Base-by-base conservation (phyloP, 139 green algal species). In the Micractinium sp. region DNA sequence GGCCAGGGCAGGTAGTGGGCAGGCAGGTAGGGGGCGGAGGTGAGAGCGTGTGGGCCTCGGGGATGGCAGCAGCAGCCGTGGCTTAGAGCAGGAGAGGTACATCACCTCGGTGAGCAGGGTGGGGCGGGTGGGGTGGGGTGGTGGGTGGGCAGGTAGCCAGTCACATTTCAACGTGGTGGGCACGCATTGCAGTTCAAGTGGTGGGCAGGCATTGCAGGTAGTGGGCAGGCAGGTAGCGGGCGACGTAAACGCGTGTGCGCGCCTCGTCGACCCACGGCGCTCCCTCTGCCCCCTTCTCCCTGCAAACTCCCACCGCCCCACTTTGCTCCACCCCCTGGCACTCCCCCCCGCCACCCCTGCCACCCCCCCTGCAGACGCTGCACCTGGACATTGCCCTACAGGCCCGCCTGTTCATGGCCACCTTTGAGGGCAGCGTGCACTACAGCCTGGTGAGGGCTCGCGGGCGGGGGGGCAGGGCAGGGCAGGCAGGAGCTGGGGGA, bases 401-500 rank as follows among this genome's bases (percentile, higher is more conserved):
- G 15, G 81, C 81, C n/a, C 81, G 81, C 27, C 56, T 86, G 4
- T 66, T 56, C n/a, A 67, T 91, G 60, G 88, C 88, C 12, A n/a
- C 39, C 16, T 91, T 86, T n/a, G 89, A 91, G 82, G 89, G 71
- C 33, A 77, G 36, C 73, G 85, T 75, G 2, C 89, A 91, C 60
- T 89, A 89, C 81, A 89, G 82, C 56, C 81, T 76, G 56, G 81
- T 74, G n/a, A 38, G 79, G 5, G 75, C 29, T 36, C 12, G 69
- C 12, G 69, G 69, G 3, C n/a, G n/a, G 20, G 69, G 27, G 25
- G 69, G 69, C 69, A 77, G 69, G 25, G 27, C 25, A 77, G 23
- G 19, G 69, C 27, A 2, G 19, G 69, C 27, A 2, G 9, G 47
- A 9, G 47, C 47, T 56, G 47, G 47, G 47, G 47, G 47, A n/a